These are phyloP conservation scores for Luvunga scandens DNA, from an alignment of 345 rosid species.

Conservation along the genomic window DNA sequence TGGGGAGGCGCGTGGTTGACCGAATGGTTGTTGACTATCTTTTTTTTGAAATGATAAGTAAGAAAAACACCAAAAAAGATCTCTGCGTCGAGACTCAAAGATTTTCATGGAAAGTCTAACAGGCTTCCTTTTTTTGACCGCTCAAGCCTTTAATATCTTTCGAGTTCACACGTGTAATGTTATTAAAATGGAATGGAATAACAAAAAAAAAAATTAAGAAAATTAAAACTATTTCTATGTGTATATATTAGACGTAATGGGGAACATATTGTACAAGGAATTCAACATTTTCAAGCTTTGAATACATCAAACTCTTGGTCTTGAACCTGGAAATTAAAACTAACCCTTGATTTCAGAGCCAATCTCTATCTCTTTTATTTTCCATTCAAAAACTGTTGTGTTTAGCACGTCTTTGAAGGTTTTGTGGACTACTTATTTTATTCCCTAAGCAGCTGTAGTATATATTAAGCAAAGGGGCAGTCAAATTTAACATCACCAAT, in stretches of 20 bases:
- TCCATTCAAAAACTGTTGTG: background rate
- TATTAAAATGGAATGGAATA: background rate
- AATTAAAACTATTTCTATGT: too few species aligned
- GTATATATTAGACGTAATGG: background rate
- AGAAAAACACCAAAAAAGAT: too few species aligned
- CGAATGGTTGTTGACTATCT: conserved; percentile 1
- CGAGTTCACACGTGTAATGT: background rate
- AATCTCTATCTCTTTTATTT: too few species aligned
- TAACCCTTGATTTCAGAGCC: conserved; percentile 7
- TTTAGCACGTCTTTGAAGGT: conserved; percentile 25
- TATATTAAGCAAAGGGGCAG: conserved; percentile 6
- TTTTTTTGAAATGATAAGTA: background rate
- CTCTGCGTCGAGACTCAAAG: background rate
- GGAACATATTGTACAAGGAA: background rate
- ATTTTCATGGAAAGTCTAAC: conserved; percentile 20
- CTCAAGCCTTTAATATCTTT: background rate
- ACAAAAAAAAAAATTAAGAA: background rate
- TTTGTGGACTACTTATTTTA: background rate
- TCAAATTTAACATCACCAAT: background rate
- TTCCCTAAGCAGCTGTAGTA: background rate
- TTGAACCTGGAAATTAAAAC: conserved; percentile 14
- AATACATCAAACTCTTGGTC: conserved; percentile 30
- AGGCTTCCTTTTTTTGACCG: conserved; percentile 38
- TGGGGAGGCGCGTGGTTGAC: conserved; percentile 23
- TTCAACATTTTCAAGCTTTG: conserved; percentile 24